Base-by-base conservation (phyloP, 2,329 filamentous ascomycete genomes). In the Thermothelomyces thermophilus region DNA sequence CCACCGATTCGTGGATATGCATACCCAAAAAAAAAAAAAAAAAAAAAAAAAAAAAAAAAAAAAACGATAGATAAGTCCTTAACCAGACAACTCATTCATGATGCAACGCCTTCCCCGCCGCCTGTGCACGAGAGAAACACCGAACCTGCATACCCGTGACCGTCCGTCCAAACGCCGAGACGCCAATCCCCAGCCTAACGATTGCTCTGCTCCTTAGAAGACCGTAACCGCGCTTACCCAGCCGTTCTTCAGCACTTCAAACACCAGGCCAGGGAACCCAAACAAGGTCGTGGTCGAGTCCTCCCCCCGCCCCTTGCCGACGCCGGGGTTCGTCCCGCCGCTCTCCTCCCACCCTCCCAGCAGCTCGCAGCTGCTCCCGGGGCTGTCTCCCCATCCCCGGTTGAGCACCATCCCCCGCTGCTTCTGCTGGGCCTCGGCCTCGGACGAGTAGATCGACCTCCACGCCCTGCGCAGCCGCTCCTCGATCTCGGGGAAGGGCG, bases 231-330 rank as follows among this genome's bases (percentile, higher is more conserved):
- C 86, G 67, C 89, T 94, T 20, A 98, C 87, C 54, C 82, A 84
- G 3, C 87, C 90, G 63, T 95, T 96, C 80, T 87, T 90, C 66
- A 97, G 70, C 24, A 98, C 91, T 70, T 98, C 93, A 70, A 98
- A 97, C 41, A 96, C 82, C 67, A 97, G 71, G 0, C 93, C 91
- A 0, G 93, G 91, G 62, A 96, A 96, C 1, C 91, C 90, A 70
- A 89, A 97, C 24, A 98, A 69, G 54, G 90, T 91, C 14, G 90
- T 95, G 49, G 78, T 82, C 52, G 78, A 79, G 58, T 82, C 78
- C 34, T 77, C 75, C 39, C 66, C 73, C 2, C 73, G 69, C 40
- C 42, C 48, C 70, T 69, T 80, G 13, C 70, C 70, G 60, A 66
- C 68, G 57, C 69, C 60, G 67, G 60, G 73, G 69, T 63, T 70